Percentiles rank a stretch among this genome's conserved stretches.
These are phyloP conservation scores for Myxozyma geophila DNA, from an alignment of 805 yeast species.

Conservation along the genomic window DNA sequence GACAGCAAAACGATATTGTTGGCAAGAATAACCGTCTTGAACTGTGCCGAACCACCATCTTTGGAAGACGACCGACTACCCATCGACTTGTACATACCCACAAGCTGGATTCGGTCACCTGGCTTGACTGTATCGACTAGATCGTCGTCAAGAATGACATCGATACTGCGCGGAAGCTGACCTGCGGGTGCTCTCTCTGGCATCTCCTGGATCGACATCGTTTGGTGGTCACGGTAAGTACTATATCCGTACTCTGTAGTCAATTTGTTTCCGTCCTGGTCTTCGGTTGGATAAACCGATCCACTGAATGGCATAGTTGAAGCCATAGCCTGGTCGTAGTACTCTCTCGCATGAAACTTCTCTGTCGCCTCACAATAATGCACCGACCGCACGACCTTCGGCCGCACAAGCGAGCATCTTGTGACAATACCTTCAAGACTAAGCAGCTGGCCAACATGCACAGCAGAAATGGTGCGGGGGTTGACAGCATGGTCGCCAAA, in stretches of 20 bases:
- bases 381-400: constrained; percentile 87
- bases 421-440: constrained; percentile 96
- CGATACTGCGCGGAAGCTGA: constrained; percentile 91
- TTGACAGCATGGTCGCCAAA: constrained; percentile 86
- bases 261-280: constrained; percentile 85
- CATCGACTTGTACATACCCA: constrained; percentile 89
- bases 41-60: constrained; percentile 60
- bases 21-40: constrained; percentile 81
- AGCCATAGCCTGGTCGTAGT: constrained; percentile 83
- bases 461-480: constrained; percentile 83
- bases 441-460: constrained; percentile 76
- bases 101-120: constrained; percentile 92
- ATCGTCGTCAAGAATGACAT: constrained; percentile 92
- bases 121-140: constrained; percentile 91
- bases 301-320: constrained; percentile 21
- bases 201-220: constrained; percentile 92
- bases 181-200: constrained; percentile 99
- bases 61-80: constrained; percentile 58
- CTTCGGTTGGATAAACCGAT: constrained; percentile 91
- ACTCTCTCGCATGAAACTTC: constrained; percentile 86
- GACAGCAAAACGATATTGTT: constrained; percentile 88
- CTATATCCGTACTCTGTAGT: constrained; percentile 91
- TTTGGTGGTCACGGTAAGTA: constrained; percentile 92
- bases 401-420: constrained; percentile 88
- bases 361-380: constrained; percentile 88